Percentiles rank a stretch among this genome's conserved stretches.
Evolutionary conservation across 2,329 filamentous ascomycete species (phyloP).

Genomic region (Sporothrix euskadiensis): DNA sequence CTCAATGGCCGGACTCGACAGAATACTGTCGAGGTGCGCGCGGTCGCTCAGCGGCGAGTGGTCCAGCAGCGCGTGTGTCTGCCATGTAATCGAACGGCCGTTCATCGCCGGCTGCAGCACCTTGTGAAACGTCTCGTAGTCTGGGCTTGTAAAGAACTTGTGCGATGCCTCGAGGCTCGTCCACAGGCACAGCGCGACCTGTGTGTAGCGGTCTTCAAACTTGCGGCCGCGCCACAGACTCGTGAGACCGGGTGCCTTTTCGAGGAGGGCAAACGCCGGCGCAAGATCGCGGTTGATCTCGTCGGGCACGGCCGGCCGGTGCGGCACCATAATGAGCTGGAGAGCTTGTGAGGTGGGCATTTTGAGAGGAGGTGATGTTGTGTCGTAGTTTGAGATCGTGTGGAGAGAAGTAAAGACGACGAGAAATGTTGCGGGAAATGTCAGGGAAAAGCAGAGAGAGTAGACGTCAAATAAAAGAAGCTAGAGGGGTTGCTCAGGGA

Average conservation of each 20-base stretch:
- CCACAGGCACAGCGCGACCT: not conserved
- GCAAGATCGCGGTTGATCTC: constrained; percentile 1
- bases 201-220: not conserved
- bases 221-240: not conserved
- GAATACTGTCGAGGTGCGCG: not conserved
- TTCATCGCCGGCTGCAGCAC: constrained; percentile 1
- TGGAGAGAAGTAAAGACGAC: not conserved
- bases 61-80: constrained; percentile 2
- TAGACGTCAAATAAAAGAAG: not conserved
- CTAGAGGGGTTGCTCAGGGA: not conserved
- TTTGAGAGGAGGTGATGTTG: not conserved
- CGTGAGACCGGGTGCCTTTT: not conserved
- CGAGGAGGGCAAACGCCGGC: not conserved
- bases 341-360: not conserved
- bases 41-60: not conserved
- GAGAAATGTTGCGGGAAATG: not conserved
- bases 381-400: not conserved
- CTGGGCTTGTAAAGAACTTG: not conserved
- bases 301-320: not conserved
- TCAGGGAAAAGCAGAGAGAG: not conserved
- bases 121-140: not conserved
- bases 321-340: not conserved
- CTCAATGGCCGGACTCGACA: not conserved
- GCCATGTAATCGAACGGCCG: not conserved
- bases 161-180: not conserved